Conservation (phyloP, 768 basidiomycete species). For the Auriculariales sp. region DNA sequence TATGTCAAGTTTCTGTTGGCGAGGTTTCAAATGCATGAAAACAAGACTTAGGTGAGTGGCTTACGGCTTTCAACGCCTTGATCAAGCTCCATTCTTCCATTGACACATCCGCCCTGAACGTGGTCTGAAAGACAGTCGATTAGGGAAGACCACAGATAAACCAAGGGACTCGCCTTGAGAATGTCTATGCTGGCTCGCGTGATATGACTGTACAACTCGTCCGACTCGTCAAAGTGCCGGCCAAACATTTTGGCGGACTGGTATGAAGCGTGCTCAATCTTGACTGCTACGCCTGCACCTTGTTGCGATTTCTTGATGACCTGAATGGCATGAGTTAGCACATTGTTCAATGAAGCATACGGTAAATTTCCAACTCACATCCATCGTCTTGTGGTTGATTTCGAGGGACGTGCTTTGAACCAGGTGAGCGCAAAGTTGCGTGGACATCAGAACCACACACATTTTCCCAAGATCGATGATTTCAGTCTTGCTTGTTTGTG, state of each 20-base stretch:
- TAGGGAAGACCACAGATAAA: constrained; percentile 1
- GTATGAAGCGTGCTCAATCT: constrained; percentile 95
- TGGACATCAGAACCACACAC: constrained; percentile 29
- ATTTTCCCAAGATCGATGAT: constrained; percentile 89
- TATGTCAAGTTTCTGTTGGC: not conserved
- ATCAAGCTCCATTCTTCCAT: constrained; percentile 91
- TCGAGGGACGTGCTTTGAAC: constrained; percentile 74
- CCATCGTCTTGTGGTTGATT: constrained; percentile 86
- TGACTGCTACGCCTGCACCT: constrained; percentile 94
- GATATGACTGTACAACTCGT: constrained; percentile 83
- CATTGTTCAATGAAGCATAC: not conserved
- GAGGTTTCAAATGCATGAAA: not conserved
- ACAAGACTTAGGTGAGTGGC: too few relatives aligned
- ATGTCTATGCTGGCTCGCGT: constrained; percentile 91
- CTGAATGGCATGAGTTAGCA: constrained; percentile 21
- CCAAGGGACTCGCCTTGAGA: constrained; percentile 48
- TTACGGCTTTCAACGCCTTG: constrained; percentile 67
- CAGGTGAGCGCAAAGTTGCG: constrained; percentile 1
- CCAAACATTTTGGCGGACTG: constrained; percentile 93
- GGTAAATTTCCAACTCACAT: constrained; percentile 34
- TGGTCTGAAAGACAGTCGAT: constrained; percentile 30
- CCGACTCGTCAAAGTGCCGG: constrained; percentile 90
- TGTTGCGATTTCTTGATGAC: constrained; percentile 86
- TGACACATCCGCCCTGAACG: constrained; percentile 79
- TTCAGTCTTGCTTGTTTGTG: constrained; percentile 76